Evolutionary conservation across 768 basidiomycete genomes (phyloP).

Genomic region (Amanita molliuscula): DNA sequence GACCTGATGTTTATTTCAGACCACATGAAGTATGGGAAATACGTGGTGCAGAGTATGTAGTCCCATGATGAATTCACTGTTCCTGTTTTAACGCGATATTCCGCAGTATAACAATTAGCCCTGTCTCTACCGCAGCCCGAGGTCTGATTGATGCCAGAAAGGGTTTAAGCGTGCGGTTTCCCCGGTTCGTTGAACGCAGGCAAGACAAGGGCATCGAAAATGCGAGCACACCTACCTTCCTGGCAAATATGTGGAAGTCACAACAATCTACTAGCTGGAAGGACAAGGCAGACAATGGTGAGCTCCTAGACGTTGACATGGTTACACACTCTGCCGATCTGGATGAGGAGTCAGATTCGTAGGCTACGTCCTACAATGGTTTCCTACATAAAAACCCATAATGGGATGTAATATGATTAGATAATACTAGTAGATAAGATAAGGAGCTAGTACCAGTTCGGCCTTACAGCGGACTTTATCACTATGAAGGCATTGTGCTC

Average conservation of each 20-base stretch:
- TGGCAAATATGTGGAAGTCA: conserved; percentile 57
- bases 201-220: conserved; percentile 67
- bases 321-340: background rate
- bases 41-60: conserved; percentile 55
- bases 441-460: no score
- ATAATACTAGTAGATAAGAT: no score
- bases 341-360: background rate
- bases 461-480: no score
- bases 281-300: conserved; percentile 38
- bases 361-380: background rate
- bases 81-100: conserved; percentile 7
- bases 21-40: conserved; percentile 87
- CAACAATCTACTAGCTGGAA: conserved; percentile 34
- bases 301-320: conserved; percentile 44
- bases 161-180: conserved; percentile 82
- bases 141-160: conserved; percentile 40
- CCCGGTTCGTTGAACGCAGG: conserved; percentile 66
- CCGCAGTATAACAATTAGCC: conserved; percentile 69
- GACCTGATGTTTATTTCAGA: conserved; percentile 58
- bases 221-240: conserved; percentile 62
- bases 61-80: background rate
- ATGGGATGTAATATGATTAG: background rate
- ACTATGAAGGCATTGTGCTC: background rate
- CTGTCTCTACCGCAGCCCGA: conserved; percentile 72
- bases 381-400: background rate